A percentile compares a stretch with the other conserved stretches of the same genome.
Evolutionary conservation across 192 early-diverging fungal genomes (phyloP).

Genomic region (Rhizophagus prolifer): DNA sequence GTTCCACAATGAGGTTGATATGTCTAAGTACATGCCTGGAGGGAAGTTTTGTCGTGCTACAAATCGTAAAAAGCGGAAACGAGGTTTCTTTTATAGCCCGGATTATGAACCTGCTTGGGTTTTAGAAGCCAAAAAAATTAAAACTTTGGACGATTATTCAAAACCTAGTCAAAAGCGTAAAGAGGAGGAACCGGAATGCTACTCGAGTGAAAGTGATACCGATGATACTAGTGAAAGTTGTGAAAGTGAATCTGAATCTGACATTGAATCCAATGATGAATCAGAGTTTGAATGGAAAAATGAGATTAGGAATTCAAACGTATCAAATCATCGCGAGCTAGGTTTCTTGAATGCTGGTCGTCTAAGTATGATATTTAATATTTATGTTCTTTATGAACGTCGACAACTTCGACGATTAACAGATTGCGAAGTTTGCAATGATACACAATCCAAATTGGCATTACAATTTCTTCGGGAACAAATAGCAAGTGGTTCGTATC

Average conservation of each 20-base stretch:
- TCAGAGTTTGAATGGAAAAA: background rate
- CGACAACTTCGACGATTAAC: background rate
- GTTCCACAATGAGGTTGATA: constrained; percentile 4
- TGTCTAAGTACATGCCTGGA: constrained; percentile 13
- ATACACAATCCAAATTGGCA: background rate
- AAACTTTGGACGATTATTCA: background rate
- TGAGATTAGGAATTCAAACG: background rate
- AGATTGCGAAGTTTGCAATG: background rate
- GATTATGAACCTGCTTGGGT: background rate
- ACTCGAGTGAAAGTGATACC: background rate
- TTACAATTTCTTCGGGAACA: background rate
- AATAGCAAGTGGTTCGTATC: constrained; percentile 18
- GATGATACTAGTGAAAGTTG: background rate
- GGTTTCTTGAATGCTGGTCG: constrained; percentile 17
- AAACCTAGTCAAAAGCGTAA: background rate
- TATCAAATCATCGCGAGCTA: constrained; percentile 3
- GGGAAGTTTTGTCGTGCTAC: background rate
- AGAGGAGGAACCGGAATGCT: too few species aligned
- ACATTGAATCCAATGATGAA: background rate
- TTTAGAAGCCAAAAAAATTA: background rate
- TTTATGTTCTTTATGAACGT: background rate
- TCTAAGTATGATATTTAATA: constrained; percentile 4
- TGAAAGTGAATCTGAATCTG: background rate
- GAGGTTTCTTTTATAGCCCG: background rate
- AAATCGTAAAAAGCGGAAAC: constrained; percentile 12